These are phyloP conservation scores for Deinandra increscens DNA, from an alignment of 129 eudicot genomes.

Conservation along the genomic window DNA sequence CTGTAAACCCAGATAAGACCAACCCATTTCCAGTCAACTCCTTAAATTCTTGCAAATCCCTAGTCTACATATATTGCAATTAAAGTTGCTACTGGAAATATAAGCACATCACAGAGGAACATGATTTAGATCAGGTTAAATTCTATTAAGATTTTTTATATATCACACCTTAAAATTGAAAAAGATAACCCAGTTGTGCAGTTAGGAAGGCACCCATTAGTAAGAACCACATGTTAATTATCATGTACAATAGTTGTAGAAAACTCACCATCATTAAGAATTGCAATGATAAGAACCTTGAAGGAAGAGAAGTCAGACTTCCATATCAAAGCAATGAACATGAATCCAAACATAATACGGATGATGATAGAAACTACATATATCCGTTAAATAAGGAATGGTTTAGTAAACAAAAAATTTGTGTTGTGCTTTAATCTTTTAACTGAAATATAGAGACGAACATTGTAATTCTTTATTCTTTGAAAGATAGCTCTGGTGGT, in stretches of 20 bases:
- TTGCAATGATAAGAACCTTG: slow-evolving; percentile 73
- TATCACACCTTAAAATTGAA: background rate
- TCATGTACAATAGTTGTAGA: background rate
- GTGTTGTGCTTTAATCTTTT: background rate
- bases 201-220: slow-evolving; percentile 43
- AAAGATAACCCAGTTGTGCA: slow-evolving; percentile 41
- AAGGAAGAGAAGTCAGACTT: slow-evolving; percentile 78
- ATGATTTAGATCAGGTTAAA: slow-evolving; percentile 29
- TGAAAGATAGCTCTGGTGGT: slow-evolving; percentile 68
- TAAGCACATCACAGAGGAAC: slow-evolving; percentile 26
- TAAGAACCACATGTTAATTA: slow-evolving; percentile 5
- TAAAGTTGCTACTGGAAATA: slow-evolving; percentile 70
- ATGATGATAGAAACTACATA: slow-evolving; percentile 70
- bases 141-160: slow-evolving; percentile 27
- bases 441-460: slow-evolving; percentile 17
- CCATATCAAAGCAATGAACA: slow-evolving; percentile 77
- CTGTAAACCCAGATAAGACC: slow-evolving; percentile 92
- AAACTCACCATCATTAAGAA: slow-evolving; percentile 63
- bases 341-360: slow-evolving; percentile 70
- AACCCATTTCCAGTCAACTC: slow-evolving; percentile 98
- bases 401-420: background rate
- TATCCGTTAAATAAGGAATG: slow-evolving; percentile 37
- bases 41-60: slow-evolving; percentile 76
- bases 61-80: slow-evolving; percentile 83
- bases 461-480: slow-evolving; percentile 71